Evolutionary conservation across 257 asterid genomes (phyloP).

Genomic region (Nyctanthes arbortristis): DNA sequence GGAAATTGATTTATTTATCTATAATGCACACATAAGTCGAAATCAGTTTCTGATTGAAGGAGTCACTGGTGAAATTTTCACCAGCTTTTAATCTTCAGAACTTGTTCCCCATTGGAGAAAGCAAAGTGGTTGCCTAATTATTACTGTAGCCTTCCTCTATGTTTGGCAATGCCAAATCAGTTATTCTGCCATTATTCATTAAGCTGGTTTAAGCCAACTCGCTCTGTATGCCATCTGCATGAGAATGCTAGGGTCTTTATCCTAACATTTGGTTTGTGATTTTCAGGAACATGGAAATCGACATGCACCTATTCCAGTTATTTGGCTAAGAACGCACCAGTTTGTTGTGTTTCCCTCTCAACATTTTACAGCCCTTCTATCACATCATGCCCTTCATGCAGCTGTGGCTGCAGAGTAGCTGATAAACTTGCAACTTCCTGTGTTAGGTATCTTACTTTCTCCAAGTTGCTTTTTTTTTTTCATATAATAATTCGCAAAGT

Average conservation of each 20-base stretch:
- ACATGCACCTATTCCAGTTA: slow-evolving; percentile 50
- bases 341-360: slow-evolving; percentile 72
- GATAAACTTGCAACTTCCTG: slow-evolving; percentile 42
- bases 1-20: too few relatives aligned
- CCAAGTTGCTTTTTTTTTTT: too few relatives aligned
- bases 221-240: too few relatives aligned
- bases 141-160: too few relatives aligned
- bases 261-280: background rate
- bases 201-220: too few relatives aligned
- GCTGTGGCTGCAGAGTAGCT: slow-evolving; percentile 66
- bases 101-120: too few relatives aligned
- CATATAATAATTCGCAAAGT: background rate
- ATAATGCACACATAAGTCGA: too few relatives aligned
- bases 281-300: slow-evolving; percentile 56
- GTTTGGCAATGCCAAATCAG: too few relatives aligned
- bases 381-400: slow-evolving; percentile 61
- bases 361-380: slow-evolving; percentile 59
- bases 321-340: slow-evolving; percentile 48
- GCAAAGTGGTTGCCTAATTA: too few relatives aligned
- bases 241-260: background rate
- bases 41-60: too few relatives aligned
- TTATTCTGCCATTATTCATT: background rate
- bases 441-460: slow-evolving; percentile 42
- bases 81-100: too few relatives aligned
- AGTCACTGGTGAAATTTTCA: too few relatives aligned